Percentiles rank a stretch among this genome's conserved stretches.
Conservation (phyloP, 495 filamentous ascomycete genomes). For the Xylaria flabelliformis region DNA sequence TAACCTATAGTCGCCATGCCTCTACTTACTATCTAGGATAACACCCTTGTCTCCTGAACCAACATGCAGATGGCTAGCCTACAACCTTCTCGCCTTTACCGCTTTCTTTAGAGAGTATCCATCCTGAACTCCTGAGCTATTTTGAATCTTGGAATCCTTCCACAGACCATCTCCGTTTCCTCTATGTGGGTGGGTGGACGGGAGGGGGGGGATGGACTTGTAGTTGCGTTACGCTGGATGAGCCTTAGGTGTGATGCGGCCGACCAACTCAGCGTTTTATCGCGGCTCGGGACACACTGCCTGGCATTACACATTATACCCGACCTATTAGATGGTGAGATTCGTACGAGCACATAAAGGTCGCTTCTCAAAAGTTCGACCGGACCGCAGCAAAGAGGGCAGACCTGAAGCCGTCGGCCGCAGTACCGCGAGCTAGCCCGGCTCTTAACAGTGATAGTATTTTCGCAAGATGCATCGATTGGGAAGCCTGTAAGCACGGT, state of each 20-base stretch:
- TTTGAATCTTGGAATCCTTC: neutral
- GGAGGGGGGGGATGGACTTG: neutral
- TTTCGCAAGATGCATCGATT: too few relatives aligned
- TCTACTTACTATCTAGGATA: neutral
- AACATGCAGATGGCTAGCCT: neutral
- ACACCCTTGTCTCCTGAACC: neutral
- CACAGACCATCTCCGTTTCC: neutral
- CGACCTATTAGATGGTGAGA: neutral
- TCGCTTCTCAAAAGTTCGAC: neutral
- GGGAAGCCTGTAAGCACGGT: neutral
- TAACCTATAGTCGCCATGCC: neutral
- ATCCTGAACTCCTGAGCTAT: neutral
- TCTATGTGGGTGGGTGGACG: neutral
- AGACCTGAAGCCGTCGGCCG: conserved; percentile 2
- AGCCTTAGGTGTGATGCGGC: neutral
- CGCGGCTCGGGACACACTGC: neutral
- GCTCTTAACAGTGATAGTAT: too few relatives aligned
- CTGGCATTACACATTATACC: neutral
- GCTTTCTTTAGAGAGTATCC: neutral
- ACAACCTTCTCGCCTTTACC: neutral
- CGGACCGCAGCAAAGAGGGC: neutral
- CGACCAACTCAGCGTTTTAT: neutral
- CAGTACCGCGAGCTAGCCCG: neutral
- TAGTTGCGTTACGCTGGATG: neutral
- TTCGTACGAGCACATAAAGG: neutral